Evolutionary conservation across 805 yeast species (phyloP).

Genomic region (Hanseniaspora osmophila): DNA sequence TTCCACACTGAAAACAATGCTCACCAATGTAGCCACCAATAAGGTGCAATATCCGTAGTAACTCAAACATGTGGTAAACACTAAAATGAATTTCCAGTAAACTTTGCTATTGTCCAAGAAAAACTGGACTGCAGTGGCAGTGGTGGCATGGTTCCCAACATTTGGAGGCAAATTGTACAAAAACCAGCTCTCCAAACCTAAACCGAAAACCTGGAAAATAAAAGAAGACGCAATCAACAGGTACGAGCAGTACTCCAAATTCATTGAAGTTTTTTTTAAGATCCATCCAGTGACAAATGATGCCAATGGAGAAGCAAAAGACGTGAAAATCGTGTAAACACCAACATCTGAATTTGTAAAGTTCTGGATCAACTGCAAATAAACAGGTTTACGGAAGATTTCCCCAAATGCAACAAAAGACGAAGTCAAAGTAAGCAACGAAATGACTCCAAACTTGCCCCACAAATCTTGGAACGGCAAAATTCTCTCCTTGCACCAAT

Average conservation of each 20-base stretch:
- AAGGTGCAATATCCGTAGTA: conserved; percentile 41
- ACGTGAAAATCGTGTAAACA: conserved; percentile 38
- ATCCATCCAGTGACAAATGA: conserved; percentile 41
- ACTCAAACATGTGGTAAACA: conserved; percentile 22
- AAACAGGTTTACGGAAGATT: conserved; percentile 46
- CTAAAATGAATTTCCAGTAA: conserved; percentile 20
- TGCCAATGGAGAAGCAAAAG: conserved; percentile 38
- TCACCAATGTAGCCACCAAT: conserved; percentile 44
- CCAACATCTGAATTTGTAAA: conserved; percentile 43
- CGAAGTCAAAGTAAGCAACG: conserved; percentile 32
- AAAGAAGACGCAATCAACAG: conserved; percentile 13
- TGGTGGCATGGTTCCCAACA: conserved; percentile 1
- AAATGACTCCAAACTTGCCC: conserved; percentile 43
- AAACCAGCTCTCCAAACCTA: conserved; percentile 9
- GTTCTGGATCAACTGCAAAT: conserved; percentile 36
- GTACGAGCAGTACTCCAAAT: conserved; percentile 19
- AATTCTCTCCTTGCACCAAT: conserved; percentile 36
- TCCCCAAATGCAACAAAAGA: conserved; percentile 31
- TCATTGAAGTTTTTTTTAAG: conserved; percentile 23
- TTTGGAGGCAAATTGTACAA: conserved; percentile 13
- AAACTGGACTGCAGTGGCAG: conserved; percentile 1
- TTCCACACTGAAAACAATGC: conserved; percentile 32
- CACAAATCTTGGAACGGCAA: conserved; percentile 41
- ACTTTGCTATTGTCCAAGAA: conserved; percentile 2
- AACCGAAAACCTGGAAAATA: conserved; percentile 13